Base-by-base conservation (phyloP, 164 flowering plant genomes). In the Vitis riparia region DNA sequence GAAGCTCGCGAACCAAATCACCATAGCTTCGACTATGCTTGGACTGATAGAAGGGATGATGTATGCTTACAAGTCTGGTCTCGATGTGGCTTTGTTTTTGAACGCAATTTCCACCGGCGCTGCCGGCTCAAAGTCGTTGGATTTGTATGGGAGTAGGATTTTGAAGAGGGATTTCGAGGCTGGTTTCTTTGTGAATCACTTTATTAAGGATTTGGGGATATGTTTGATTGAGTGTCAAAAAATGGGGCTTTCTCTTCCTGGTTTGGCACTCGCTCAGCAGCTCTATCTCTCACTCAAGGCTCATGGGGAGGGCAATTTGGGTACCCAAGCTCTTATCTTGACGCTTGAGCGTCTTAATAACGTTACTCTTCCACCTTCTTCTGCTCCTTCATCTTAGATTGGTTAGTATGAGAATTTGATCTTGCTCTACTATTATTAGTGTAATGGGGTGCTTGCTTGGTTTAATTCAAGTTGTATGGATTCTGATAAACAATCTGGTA, bases 151-250 rank as follows among this genome's bases (percentile, higher is more conserved):
- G 23, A 69, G 63, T 50, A 84, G 97, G 85, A 91, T 94, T 0
- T 5, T 92, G 81, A 79, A 74, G 68, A 88, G 99, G 87, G 98
- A 92, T 82, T 90, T 92, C 17, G 96, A 83, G 52, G 82, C 93
- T 0, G 96, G 98, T 51, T 94, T 92, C 70, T 92, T 75, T 72
- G 97, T 94, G 79, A 87, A 92, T 63, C 97, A 94, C 65, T 94
- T 92, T 73, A 89, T 92, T 12, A 94, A 94, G 88, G 98, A 92
- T 79, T 84, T 94, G 69, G 99, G 97, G 62, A 94, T 94, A 68
- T 91, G 97, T 73, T 79, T 92, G 80, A 88, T 74, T 76, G 98
- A 94, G 77, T 89, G 98, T 66, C 82, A 92, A 78, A 82, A 77
- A 17, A 88, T 92, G 97, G 92, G 92, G 9, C 63, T 94, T 52